A percentile compares a stretch with the other conserved stretches of the same genome.
Conservation (phyloP, 2,329 filamentous ascomycete species). For the Stachybotrys chartarum region DNA sequence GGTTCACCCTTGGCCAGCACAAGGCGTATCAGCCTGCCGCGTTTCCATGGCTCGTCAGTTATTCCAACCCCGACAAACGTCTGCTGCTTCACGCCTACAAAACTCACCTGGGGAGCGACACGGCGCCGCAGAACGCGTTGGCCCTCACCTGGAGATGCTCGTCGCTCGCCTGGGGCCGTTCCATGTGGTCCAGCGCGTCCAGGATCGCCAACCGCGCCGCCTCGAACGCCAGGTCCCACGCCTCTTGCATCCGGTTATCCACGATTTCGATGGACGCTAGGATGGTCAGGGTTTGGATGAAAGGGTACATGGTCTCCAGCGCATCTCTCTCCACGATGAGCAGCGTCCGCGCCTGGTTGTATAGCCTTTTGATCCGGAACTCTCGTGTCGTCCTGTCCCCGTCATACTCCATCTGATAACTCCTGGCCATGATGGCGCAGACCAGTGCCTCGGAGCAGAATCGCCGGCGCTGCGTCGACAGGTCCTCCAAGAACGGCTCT, state of each 20-base stretch:
- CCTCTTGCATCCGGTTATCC: background rate
- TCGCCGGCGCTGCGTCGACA: background rate
- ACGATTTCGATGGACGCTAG: background rate
- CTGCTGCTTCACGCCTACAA: background rate
- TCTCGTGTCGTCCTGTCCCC: background rate
- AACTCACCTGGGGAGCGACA: background rate
- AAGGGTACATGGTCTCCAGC: background rate
- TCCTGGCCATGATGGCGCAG: constrained; percentile 1
- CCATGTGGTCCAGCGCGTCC: background rate
- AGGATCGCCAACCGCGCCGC: background rate
- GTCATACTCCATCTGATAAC: background rate
- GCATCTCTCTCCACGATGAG: background rate
- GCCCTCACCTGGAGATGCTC: background rate
- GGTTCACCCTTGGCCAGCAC: background rate
- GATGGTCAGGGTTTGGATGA: background rate
- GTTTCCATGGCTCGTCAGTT: background rate
- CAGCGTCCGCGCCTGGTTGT: background rate
- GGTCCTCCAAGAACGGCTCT: constrained; percentile 1
- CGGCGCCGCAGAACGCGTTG: constrained; percentile 1
- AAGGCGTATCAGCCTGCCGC: background rate
- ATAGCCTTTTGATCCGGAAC: background rate
- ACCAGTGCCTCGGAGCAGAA: constrained; percentile 1
- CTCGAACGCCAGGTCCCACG: background rate
- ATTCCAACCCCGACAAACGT: background rate
- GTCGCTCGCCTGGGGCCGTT: background rate